Base-by-base conservation (phyloP, 2,329 filamentous ascomycete genomes). In the Bisporella sp. region DNA sequence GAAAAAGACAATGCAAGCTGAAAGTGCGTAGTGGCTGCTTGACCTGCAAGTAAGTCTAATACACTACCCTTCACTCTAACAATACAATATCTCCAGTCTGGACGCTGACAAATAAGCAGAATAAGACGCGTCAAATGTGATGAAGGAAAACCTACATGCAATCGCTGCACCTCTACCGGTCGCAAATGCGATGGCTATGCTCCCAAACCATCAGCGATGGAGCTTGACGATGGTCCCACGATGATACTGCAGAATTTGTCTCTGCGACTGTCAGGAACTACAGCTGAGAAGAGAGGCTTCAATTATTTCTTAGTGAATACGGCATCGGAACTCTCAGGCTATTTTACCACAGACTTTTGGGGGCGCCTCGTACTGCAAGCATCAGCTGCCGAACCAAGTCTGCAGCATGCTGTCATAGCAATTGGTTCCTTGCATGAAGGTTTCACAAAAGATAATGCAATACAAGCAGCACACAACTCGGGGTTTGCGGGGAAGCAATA, bases 141-240 rank as follows among this genome's bases (percentile, higher is more conserved):
- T 45, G 58, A 59, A 52, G 44, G 45, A 46, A 59, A 57, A 43
- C 58, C 58, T 5, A 47, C 35, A 41, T 61, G 58, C 50, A 46
- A 50, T 13, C 49, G 54, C 35, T 61, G 58, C 49, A 49, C 49
- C 12, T 51, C 31, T 30, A 59, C 58, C 31, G 54, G 56, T 41
- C 52, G 58, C 47, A 56, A 52, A 41, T 59, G 57, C 41, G 58
- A 61, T 49, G 57, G 58, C 31, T 61, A 60, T 50, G 39, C 32
- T 33, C 13, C 35, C 35, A 37, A 37, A 37, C 8, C 35, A 8
- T 9, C n/a, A 8, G 8, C 35, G 8, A 37, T n/a, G 8, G 21
- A 21, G 8, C 40, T 42, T 21, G 4, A 12, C 13, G n/a, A 7
- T 39, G 35, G 46, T n/a, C 51, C 49, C 40, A 42, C 8, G 13